These are phyloP conservation scores for Blastocystis sp. DNA, from an alignment of 352 stramenopile genomes.

Conservation along the genomic window DNA sequence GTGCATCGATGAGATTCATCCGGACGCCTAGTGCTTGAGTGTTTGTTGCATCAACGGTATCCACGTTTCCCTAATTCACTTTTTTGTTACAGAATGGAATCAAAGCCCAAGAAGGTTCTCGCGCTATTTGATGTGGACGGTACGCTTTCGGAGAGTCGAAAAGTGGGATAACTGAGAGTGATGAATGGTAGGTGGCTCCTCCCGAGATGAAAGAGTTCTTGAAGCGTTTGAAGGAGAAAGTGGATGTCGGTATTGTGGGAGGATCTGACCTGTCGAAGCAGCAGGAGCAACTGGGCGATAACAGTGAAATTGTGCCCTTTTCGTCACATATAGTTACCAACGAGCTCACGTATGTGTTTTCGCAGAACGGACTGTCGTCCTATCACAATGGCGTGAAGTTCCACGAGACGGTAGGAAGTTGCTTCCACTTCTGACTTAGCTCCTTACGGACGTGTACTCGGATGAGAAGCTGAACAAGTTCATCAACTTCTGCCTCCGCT, in stretches of 20 bases:
- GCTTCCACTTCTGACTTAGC: neutral
- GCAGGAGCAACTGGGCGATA: neutral
- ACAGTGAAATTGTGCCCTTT: neutral
- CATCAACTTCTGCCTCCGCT: constrained; percentile 33
- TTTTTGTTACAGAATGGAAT: neutral
- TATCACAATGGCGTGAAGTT: neutral
- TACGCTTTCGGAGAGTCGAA: constrained; percentile 10
- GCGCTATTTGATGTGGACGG: constrained; percentile 55
- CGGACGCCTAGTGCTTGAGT: neutral
- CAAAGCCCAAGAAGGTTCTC: neutral
- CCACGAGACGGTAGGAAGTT: neutral
- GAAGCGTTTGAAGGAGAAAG: neutral
- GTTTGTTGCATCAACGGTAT: neutral
- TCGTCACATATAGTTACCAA: neutral
- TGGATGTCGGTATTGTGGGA: constrained; percentile 40
- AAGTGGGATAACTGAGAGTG: neutral
- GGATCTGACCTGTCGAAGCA: constrained; percentile 21
- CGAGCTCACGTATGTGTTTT: constrained; percentile 33
- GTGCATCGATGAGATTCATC: neutral
- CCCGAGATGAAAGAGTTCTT: constrained; percentile 24
- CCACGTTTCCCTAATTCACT: neutral
- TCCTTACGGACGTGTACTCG: constrained; percentile 34
- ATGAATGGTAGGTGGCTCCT: neutral
- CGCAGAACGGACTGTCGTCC: neutral
- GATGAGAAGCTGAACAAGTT: constrained; percentile 31